Percentiles rank a stretch among this genome's conserved stretches.
phyloP scores from a whole-genome alignment of 306 rosid genomes.

The Cucumis hystrix region DNA sequence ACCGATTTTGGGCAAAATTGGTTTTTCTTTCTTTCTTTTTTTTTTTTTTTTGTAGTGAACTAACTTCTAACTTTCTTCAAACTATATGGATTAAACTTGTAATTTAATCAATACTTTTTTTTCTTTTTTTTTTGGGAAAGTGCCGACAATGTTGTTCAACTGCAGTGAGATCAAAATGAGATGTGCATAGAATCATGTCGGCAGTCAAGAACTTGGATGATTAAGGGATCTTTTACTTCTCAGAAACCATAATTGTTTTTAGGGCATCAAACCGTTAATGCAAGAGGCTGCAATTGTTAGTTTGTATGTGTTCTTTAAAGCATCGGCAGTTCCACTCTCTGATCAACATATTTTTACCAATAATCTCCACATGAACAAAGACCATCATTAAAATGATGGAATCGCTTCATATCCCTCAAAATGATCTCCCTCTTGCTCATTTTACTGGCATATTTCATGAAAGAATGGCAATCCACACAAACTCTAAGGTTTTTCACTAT shows the following conservation, averaged over 20 bases:
- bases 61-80: too few relatives aligned
- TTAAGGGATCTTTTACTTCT: neutral
- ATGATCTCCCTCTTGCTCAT: conserved; percentile 11
- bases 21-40: too few relatives aligned
- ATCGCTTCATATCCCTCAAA: conserved; percentile 10
- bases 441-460: conserved; percentile 6
- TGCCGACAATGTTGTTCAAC: neutral
- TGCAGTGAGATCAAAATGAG: neutral
- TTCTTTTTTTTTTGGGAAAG: neutral
- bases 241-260: neutral
- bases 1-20: too few relatives aligned
- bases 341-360: neutral
- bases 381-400: conserved; percentile 12
- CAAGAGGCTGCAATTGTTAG: neutral
- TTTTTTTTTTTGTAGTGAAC: too few relatives aligned
- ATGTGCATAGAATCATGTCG: neutral
- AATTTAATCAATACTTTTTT: too few relatives aligned
- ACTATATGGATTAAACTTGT: too few relatives aligned
- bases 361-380: conserved; percentile 12
- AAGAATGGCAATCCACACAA: conserved; percentile 12
- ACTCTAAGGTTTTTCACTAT: conserved; percentile 15
- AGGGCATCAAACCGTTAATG: neutral
- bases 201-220: neutral
- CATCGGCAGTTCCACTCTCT: neutral
- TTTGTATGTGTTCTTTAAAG: neutral